Conservation (phyloP, 2,329 filamentous ascomycete species). For the Keithomyces neogunnii region DNA sequence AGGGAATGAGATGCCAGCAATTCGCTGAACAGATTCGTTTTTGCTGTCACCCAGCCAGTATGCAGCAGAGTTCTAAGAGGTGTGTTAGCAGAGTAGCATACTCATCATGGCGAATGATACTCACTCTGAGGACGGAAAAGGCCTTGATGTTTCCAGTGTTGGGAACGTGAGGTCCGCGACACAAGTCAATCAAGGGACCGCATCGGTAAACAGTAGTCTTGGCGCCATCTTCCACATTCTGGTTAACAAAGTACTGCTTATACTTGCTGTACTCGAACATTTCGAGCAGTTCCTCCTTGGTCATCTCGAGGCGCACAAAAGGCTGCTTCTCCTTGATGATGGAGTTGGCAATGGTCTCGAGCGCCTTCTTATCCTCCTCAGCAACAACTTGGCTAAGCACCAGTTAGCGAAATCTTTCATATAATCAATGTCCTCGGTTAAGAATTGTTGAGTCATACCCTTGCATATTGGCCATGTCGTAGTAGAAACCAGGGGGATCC, state of each 20-base stretch:
- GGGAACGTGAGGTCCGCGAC: slow-evolving; percentile 88
- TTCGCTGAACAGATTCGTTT: slow-evolving; percentile 92
- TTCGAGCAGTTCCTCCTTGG: slow-evolving; percentile 84
- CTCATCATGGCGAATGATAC: slow-evolving; percentile 1
- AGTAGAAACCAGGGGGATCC: slow-evolving; percentile 70
- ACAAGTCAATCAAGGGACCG: slow-evolving; percentile 89
- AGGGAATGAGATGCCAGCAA: slow-evolving; percentile 91
- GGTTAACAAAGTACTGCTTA: slow-evolving; percentile 90
- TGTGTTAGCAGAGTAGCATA: slow-evolving; percentile 11
- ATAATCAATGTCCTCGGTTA: not conserved
- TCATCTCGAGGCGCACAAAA: slow-evolving; percentile 81
- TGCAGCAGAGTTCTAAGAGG: slow-evolving; percentile 51
- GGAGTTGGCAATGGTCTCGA: slow-evolving; percentile 71
- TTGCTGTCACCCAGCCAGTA: slow-evolving; percentile 92
- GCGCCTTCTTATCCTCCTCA: slow-evolving; percentile 73
- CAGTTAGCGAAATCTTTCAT: slow-evolving; percentile 12
- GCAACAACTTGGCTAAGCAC: slow-evolving; percentile 60
- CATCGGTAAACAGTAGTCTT: slow-evolving; percentile 92
- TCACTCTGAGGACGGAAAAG: slow-evolving; percentile 79
- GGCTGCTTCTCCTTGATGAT: slow-evolving; percentile 96
- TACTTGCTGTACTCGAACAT: slow-evolving; percentile 98
- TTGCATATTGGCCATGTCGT: not conserved
- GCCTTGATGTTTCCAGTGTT: slow-evolving; percentile 88
- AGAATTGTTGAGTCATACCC: not conserved
- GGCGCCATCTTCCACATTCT: slow-evolving; percentile 65